A percentile compares a stretch with the other conserved stretches of the same genome.
Conservation (phyloP, 208 protist species). For the Acanthamoeba rhysodes region DNA sequence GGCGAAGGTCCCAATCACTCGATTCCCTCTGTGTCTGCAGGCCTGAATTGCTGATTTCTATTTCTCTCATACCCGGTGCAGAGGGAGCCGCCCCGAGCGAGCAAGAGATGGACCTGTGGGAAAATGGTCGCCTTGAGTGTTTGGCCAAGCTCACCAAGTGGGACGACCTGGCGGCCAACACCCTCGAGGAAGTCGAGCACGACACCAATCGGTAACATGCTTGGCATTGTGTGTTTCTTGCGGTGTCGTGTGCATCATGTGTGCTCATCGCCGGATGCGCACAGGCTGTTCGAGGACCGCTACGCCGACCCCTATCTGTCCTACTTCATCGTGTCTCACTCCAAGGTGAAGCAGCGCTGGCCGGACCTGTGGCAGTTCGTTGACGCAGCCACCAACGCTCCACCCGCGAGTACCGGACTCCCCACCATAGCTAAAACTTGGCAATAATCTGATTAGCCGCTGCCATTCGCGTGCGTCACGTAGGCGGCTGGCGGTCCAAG, state of each 20-base stretch:
- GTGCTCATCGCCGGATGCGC: background rate
- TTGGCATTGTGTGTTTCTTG: background rate
- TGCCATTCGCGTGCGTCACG: background rate
- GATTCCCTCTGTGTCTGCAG: background rate
- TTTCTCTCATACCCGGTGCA: background rate
- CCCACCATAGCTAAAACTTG: background rate
- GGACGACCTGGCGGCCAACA: constrained; percentile 80
- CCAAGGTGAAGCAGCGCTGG: constrained; percentile 80
- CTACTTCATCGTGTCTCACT: constrained; percentile 75
- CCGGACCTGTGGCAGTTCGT: constrained; percentile 77
- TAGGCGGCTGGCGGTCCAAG: constrained; percentile 26
- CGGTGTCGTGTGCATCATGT: background rate
- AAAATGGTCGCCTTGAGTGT: constrained; percentile 86
- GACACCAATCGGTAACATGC: background rate
- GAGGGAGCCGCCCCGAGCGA: constrained; percentile 46
- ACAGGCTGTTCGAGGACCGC: constrained; percentile 40
- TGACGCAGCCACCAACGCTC: constrained; percentile 30
- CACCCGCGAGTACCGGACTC: background rate
- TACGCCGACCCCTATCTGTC: constrained; percentile 75
- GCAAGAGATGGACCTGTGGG: constrained; percentile 88
- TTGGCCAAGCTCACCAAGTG: constrained; percentile 83
- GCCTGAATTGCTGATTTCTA: background rate
- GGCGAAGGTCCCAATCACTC: background rate
- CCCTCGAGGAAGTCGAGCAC: constrained; percentile 72
- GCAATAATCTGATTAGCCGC: background rate